phyloP scores from a whole-genome alignment of 441 rosid species.

The Manihot esculenta region DNA sequence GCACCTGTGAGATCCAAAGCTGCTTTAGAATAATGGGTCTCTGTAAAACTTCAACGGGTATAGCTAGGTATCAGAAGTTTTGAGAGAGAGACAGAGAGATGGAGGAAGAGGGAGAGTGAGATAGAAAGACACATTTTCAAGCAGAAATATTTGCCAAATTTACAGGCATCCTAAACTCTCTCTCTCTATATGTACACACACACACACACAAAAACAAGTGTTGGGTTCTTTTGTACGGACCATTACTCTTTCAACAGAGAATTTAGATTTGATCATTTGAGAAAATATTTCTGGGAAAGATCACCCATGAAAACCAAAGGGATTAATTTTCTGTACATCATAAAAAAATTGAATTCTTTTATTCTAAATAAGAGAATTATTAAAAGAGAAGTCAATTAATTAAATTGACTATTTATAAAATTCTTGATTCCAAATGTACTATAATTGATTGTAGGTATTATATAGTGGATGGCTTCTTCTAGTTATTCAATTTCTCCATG shows the following conservation, averaged over 20 bases:
- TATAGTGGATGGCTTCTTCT: slow-evolving; percentile 47
- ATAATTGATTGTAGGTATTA: slow-evolving; percentile 23
- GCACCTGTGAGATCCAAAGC: slow-evolving; percentile 11
- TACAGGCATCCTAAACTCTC: slow-evolving; percentile 21
- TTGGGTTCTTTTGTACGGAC: too few relatives aligned
- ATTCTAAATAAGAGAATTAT: too few relatives aligned
- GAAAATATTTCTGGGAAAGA: too few relatives aligned
- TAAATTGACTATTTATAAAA: too few relatives aligned
- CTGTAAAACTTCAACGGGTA: background rate
- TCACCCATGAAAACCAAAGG: too few relatives aligned
- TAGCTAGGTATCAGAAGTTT: background rate
- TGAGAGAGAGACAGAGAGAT: slow-evolving; percentile 14
- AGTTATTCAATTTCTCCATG: slow-evolving; percentile 91
- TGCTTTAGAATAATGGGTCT: background rate
- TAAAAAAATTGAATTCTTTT: too few relatives aligned
- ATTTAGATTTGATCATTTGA: too few relatives aligned
- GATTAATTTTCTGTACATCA: background rate
- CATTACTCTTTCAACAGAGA: too few relatives aligned
- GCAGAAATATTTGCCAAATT: slow-evolving; percentile 25
- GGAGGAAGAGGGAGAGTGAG: background rate
- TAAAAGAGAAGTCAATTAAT: too few relatives aligned
- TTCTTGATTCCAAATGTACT: too few relatives aligned
- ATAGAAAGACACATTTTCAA: slow-evolving; percentile 9
- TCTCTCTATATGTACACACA: background rate
- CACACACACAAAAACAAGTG: too few relatives aligned